Conservation (phyloP, 164 flowering plant species). For the Umbilicus rupestris region DNA sequence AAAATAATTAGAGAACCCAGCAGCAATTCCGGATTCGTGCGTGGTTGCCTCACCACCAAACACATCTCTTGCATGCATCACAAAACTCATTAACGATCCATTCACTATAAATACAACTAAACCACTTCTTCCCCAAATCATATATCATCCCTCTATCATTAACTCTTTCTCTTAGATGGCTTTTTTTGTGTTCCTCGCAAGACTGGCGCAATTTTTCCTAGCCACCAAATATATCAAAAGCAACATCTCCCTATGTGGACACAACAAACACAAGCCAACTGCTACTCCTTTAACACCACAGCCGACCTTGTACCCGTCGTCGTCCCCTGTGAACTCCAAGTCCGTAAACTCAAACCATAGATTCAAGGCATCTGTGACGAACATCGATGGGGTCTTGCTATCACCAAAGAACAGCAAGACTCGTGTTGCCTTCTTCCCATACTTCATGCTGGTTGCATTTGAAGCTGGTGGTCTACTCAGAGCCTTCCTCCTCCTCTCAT, state of each 20-base stretch:
- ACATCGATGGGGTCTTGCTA: neutral
- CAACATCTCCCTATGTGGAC: neutral
- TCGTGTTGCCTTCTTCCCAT: slow-evolving; percentile 44
- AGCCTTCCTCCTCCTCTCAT: slow-evolving; percentile 47
- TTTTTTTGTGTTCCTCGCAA: neutral
- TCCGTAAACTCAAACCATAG: neutral
- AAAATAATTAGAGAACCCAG: too few relatives aligned
- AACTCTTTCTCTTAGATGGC: too few relatives aligned
- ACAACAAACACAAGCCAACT: neutral
- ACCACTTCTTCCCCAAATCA: too few relatives aligned
- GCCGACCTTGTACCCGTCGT: neutral
- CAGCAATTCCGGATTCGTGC: too few relatives aligned
- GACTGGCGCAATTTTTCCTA: neutral
- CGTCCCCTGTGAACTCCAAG: neutral
- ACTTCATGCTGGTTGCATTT: slow-evolving; percentile 82
- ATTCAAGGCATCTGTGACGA: neutral
- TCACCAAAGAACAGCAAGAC: slow-evolving; percentile 5
- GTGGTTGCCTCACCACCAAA: too few relatives aligned
- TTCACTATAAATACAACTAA: too few relatives aligned
- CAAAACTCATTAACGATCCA: too few relatives aligned
- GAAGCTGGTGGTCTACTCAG: slow-evolving; percentile 78
- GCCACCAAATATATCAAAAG: slow-evolving; percentile 4
- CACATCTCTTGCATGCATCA: too few relatives aligned
- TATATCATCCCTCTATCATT: too few relatives aligned
- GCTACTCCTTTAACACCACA: neutral